Evolutionary conservation across 257 asterid genomes (phyloP).

Genomic region (Solanum peruvianum): DNA sequence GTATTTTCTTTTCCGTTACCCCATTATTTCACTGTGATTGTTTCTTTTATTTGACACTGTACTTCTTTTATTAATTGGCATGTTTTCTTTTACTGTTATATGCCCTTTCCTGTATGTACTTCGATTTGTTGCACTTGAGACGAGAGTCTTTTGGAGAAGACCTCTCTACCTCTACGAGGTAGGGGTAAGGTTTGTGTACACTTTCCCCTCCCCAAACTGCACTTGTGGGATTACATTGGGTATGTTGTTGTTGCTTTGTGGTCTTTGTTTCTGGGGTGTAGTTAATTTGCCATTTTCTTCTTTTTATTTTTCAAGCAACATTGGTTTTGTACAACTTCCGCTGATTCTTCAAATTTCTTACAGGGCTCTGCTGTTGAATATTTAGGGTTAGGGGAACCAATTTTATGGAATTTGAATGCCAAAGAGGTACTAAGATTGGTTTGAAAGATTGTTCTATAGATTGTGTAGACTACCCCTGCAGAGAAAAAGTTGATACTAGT

Average conservation of each 20-base stretch:
- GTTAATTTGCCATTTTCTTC: background rate
- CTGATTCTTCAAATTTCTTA: background rate
- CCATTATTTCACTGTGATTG: background rate
- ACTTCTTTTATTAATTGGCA: background rate
- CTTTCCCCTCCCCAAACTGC: background rate
- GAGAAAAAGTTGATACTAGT: slow-evolving; percentile 11
- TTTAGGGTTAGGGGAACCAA: background rate
- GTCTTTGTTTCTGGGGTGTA: background rate
- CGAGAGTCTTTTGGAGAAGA: background rate
- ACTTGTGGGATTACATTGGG: background rate
- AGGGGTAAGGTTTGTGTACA: background rate
- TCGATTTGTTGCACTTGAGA: background rate
- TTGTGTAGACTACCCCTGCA: slow-evolving; percentile 19
- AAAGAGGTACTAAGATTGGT: slow-evolving; percentile 25
- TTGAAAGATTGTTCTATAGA: slow-evolving; percentile 17
- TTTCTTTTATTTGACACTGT: background rate
- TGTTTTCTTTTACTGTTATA: background rate
- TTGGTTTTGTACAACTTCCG: background rate
- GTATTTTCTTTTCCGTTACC: background rate
- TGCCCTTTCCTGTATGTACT: background rate
- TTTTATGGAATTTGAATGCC: slow-evolving; percentile 98
- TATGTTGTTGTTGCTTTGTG: background rate
- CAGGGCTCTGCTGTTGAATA: background rate
- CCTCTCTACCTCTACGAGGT: background rate
- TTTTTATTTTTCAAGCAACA: background rate